Conservation (phyloP, 805 yeast species). For the Ogataea ganodermae region DNA sequence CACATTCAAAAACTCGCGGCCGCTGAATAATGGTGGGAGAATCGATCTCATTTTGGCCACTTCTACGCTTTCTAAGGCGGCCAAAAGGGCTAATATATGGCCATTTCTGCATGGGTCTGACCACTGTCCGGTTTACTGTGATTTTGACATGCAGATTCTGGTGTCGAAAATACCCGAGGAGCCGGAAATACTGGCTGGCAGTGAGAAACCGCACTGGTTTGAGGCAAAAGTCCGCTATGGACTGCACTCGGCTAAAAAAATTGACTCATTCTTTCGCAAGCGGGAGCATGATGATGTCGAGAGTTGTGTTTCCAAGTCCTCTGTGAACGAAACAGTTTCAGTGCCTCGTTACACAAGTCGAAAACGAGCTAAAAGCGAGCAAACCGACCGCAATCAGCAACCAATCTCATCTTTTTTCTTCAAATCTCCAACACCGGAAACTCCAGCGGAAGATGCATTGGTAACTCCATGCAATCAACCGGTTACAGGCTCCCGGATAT, state of each 20-base stretch:
- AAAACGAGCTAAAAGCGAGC: conserved; percentile 13
- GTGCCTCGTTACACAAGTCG: conserved; percentile 21
- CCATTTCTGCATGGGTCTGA: conserved; percentile 82
- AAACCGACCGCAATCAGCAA: conserved; percentile 16
- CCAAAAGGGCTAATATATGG: conserved; percentile 57
- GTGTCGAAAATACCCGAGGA: neutral
- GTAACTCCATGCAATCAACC: neutral
- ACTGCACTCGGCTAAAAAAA: conserved; percentile 31
- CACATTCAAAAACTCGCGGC: conserved; percentile 70
- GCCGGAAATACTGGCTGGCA: conserved; percentile 5
- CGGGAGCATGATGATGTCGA: neutral
- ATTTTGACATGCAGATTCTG: conserved; percentile 41
- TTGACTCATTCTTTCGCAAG: conserved; percentile 33
- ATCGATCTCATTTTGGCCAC: conserved; percentile 74
- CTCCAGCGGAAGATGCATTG: neutral
- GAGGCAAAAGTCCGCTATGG: conserved; percentile 57
- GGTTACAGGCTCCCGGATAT: conserved; percentile 4
- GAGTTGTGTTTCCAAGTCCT: neutral
- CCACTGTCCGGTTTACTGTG: conserved; percentile 89
- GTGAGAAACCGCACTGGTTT: conserved; percentile 39
- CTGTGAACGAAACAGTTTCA: too few species aligned
- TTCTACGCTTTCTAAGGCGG: conserved; percentile 33
- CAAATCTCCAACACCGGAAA: conserved; percentile 2
- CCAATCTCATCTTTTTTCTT: conserved; percentile 30
- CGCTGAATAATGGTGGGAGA: conserved; percentile 84